Evolutionary conservation across 2,329 filamentous ascomycete species (phyloP), one percentile per base, ranked within the genome.

Genomic region (Botrytis galanthina): DNA sequence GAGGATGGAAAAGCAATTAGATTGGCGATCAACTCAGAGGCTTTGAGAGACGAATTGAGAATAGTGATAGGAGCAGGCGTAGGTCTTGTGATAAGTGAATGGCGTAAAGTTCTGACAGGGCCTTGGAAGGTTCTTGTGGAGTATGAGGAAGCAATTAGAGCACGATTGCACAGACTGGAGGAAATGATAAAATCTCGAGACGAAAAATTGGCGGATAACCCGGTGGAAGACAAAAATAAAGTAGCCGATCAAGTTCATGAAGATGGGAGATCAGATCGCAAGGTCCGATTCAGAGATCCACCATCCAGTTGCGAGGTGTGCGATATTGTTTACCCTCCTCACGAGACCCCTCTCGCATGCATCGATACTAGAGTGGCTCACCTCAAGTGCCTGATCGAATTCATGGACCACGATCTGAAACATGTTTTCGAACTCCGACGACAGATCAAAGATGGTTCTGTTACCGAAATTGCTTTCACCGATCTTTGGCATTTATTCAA

Each of bases 401-500:
- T 74, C 37, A 69, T 74, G 35, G 44, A 73, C 9, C 14, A 12
- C 14, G 73, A 73, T n/a, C 70, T 74, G n/a, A 73, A 69, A 7
- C 32, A 64, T 35, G 51, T 74, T 4, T 69, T 74, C 20, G 46
- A 70, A 5, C 57, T 74, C 4, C 73, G 70, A 32, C 18, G 35
- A 60, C 26, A 51, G 2, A 48, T 70, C 35, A 29, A 35, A 22
- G 54, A 57, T 0, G 48, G 39, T 5, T 26, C 16, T 26, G 6
- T 74, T 2, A 68, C 22, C n/a, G 63, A 69, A 10, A 74, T 74
- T 22, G 57, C 57, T 0, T 74, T 70, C 26, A 44, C 39, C 1
- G 73, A 73, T 64, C 63, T 74, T 16, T 74, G 73, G 73, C 63
- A 73, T 35, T 35, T 74, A 2, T 74, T 74, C 14, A 70, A 42